Percentiles rank a stretch among this genome's conserved stretches.
phyloP scores from a whole-genome alignment of 371 early-diverging fungal genomes.

The Mucor velutinosus region DNA sequence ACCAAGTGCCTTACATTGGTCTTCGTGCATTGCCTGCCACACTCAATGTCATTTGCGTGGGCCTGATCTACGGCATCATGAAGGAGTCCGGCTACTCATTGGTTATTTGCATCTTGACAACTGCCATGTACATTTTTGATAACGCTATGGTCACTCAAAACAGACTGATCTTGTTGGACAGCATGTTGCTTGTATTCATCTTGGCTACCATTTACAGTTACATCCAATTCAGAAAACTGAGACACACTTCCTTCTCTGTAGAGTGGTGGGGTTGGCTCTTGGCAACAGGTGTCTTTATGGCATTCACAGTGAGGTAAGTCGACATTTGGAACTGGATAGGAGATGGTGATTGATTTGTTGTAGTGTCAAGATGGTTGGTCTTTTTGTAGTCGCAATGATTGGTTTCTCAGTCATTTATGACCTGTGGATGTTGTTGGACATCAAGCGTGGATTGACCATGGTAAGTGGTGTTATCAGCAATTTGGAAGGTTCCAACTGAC shows the following conservation, averaged over 20 bases:
- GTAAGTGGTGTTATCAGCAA: conserved; percentile 37
- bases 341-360: not conserved
- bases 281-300: conserved; percentile 71
- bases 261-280: conserved; percentile 84
- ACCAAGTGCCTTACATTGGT: conserved; percentile 90
- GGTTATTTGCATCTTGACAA: conserved; percentile 75
- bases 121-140: conserved; percentile 85
- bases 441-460: conserved; percentile 74
- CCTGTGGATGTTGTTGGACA: conserved; percentile 90
- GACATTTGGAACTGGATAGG: not conserved
- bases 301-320: conserved; percentile 62
- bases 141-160: conserved; percentile 92
- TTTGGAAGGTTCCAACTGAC: not conserved
- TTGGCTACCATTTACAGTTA: conserved; percentile 81
- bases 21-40: conserved; percentile 82
- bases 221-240: conserved; percentile 81
- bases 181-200: conserved; percentile 90
- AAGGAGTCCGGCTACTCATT: conserved; percentile 85
- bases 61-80: conserved; percentile 84
- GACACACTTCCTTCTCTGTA: conserved; percentile 57
- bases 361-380: conserved; percentile 96
- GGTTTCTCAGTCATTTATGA: conserved; percentile 89
- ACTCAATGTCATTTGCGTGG: conserved; percentile 79
- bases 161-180: conserved; percentile 92
- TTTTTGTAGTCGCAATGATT: conserved; percentile 83